Percentiles rank a stretch among this genome's conserved stretches.
Conservation (phyloP, 169 alveolate genomes). For the Eimeria tenella region DNA sequence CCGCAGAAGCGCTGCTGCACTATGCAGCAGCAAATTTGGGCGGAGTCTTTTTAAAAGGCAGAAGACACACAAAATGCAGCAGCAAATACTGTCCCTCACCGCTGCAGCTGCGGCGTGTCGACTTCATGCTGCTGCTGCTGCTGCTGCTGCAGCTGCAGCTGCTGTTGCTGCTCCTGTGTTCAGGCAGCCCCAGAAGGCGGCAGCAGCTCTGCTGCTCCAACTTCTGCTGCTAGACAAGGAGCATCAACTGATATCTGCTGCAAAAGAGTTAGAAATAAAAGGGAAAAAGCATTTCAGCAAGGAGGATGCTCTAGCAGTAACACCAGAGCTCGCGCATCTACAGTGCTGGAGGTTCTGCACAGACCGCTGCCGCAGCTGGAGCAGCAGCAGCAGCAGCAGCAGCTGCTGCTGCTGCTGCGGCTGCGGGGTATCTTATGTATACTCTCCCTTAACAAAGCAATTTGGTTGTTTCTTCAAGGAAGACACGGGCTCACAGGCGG, state of each 20-base stretch:
- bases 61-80: conserved; percentile 19
- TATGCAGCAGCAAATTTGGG: neutral
- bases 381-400: conserved; percentile 25
- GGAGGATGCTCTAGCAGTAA: neutral
- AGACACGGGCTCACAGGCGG: too few relatives aligned
- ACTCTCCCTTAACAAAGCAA: too few relatives aligned
- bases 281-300: neutral
- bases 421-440: neutral
- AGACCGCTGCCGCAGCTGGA: conserved; percentile 42
- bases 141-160: conserved; percentile 9
- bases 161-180: neutral
- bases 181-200: conserved; percentile 43
- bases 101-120: too few relatives aligned
- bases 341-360: neutral
- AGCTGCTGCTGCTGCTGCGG: conserved; percentile 17
- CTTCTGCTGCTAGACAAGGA: neutral
- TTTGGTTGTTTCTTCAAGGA: too few relatives aligned
- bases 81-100: neutral
- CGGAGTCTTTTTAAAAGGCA: neutral
- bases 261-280: neutral
- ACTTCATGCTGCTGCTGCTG: neutral
- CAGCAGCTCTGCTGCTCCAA: neutral
- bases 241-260: neutral
- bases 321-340: neutral
- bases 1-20: conserved; percentile 1